phyloP scores from a whole-genome alignment of 1,284 basidiomycete genomes.

The Filobasidium uniguttulatum region DNA sequence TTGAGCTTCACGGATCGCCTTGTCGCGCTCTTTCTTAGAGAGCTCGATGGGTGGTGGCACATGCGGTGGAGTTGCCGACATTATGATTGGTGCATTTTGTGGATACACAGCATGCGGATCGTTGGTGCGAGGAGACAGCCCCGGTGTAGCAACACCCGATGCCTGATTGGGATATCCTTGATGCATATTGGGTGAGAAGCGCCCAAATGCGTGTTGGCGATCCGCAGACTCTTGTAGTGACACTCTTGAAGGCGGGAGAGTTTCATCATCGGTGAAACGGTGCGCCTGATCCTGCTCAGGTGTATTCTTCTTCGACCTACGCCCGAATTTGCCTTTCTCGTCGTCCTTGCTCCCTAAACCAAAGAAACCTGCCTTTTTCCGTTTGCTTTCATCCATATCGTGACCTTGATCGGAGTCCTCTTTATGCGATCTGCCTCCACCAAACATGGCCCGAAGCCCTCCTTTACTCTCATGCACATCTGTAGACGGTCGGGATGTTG shows the following conservation, averaged over 20 bases:
- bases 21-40: constrained; percentile 10
- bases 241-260: constrained; percentile 6
- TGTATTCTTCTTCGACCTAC: constrained; percentile 2
- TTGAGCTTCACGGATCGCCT: constrained; percentile 5
- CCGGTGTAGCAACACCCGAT: too few relatives aligned
- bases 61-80: not conserved
- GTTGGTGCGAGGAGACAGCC: too few relatives aligned
- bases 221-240: constrained; percentile 2
- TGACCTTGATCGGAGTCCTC: not conserved
- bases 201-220: too few relatives aligned
- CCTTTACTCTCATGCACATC: not conserved
- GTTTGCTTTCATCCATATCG: not conserved
- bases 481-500: not conserved
- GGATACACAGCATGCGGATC: too few relatives aligned
- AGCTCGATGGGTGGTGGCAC: constrained; percentile 2
- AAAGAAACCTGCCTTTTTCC: constrained; percentile 12
- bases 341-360: constrained; percentile 6
- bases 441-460: not conserved
- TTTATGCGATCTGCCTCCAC: not conserved
- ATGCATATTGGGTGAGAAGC: too few relatives aligned
- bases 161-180: too few relatives aligned
- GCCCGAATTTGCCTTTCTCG: constrained; percentile 1
- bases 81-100: too few relatives aligned
- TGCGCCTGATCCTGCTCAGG: constrained; percentile 5
- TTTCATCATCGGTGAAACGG: constrained; percentile 4